Evolutionary conservation across 768 basidiomycete genomes (phyloP).

Genomic region (Hypholoma fasciculare): DNA sequence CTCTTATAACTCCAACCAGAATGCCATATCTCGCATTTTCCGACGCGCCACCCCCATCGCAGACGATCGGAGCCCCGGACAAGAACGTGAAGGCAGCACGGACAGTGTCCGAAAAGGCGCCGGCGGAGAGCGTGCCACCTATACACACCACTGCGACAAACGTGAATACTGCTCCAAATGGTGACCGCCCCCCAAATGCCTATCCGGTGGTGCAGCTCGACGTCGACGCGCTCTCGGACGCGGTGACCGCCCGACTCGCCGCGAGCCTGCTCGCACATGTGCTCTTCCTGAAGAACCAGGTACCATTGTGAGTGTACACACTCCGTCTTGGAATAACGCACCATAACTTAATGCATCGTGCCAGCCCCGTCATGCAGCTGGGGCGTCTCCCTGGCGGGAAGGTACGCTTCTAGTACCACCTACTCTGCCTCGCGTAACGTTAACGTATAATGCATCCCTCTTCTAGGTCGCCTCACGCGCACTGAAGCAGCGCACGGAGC

Average conservation of each 20-base stretch:
- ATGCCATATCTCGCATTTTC: neutral
- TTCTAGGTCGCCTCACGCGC: conserved; percentile 45
- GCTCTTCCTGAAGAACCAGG: conserved; percentile 75
- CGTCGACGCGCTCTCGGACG: conserved; percentile 50
- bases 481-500: conserved; percentile 58
- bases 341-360: neutral
- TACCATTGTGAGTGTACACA: conserved; percentile 64
- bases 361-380: conserved; percentile 68
- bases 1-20: neutral
- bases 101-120: neutral
- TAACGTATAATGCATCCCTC: neutral
- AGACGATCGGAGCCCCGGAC: neutral
- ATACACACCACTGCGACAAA: neutral
- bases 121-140: neutral
- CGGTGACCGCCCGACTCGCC: conserved; percentile 64
- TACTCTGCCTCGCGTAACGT: neutral
- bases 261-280: conserved; percentile 66
- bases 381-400: conserved; percentile 50
- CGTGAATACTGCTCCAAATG: neutral
- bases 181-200: conserved; percentile 9
- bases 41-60: neutral
- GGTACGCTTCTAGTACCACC: conserved; percentile 25
- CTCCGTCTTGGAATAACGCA: too few species aligned
- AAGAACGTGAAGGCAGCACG: neutral
- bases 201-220: conserved; percentile 46